Evolutionary conservation across 441 rosid species (phyloP).

Genomic region (Arabidopsis lyrata): DNA sequence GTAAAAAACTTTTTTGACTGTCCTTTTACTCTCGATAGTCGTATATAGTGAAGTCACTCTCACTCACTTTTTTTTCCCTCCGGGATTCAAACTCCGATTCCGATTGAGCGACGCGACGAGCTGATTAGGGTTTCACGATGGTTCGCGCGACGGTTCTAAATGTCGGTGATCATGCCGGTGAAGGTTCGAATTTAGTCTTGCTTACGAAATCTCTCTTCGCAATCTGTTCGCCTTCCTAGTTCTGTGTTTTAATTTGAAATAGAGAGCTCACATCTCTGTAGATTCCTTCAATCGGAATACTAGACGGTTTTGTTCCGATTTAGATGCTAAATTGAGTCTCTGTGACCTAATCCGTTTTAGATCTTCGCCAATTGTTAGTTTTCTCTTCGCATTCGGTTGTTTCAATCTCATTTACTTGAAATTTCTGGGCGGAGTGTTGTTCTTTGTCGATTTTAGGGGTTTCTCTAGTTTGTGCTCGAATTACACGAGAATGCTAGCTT

Average conservation of each 20-base stretch:
- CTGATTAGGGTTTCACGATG: constrained; percentile 29
- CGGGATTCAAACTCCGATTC: constrained; percentile 31
- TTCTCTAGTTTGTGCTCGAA: neutral
- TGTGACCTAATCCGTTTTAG: neutral
- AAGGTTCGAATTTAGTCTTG: constrained; percentile 29
- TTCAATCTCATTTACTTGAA: constrained; percentile 13
- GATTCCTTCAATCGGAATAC: constrained; percentile 2
- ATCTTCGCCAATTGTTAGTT: constrained; percentile 22
- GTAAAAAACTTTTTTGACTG: no score
- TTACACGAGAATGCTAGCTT: neutral
- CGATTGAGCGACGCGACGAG: constrained; percentile 22
- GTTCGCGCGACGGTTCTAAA: constrained; percentile 8
- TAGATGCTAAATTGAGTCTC: constrained; percentile 11
- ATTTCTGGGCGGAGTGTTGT: neutral
- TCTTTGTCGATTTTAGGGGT: constrained; percentile 19
- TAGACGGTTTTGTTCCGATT: constrained; percentile 5
- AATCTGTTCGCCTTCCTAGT: constrained; percentile 8
- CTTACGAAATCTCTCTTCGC: neutral
- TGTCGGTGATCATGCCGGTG: neutral
- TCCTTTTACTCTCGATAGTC: constrained; percentile 15
- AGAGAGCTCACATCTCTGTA: constrained; percentile 24
- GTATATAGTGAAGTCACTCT: neutral
- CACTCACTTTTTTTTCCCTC: constrained; percentile 7
- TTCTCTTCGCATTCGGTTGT: constrained; percentile 22
- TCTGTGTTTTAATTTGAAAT: constrained; percentile 14